Evolutionary conservation across 345 rosid species (phyloP), one percentile per base, ranked within the genome.

Genomic region (Populus tremula): DNA sequence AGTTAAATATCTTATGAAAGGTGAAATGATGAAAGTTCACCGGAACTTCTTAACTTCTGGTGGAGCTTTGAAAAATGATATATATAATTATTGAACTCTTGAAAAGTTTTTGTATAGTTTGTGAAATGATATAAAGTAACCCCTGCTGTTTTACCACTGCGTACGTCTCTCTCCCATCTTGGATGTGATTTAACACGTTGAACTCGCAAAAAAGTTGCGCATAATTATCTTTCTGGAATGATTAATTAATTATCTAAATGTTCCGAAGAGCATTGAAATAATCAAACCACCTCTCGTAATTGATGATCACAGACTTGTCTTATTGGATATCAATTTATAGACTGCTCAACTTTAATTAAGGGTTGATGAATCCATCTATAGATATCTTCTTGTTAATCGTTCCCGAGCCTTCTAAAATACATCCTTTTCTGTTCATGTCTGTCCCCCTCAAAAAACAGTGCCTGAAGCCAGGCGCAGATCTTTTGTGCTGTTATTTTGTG

Each of bases 181-280:
- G 45, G 49, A 29, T 33, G 73, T 81, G 84, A 81, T 78, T 78
- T 74, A 70, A 80, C 77, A 81, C 81, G 53, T 62, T 69, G 76
- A 78, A 76, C 71, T 54, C 47, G 0, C 12, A 23, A 67, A 81
- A 73, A 73, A 56, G 79, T 49, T 82, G 36, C 69, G 14, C 50
- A 17, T 74, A 29, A 25, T 27, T 27, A 27, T 71, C 27, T 45
- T 4, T 63, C 25, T n/a, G 49, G 43, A 59, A 43, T 45, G 20
- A 35, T 38, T 35, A 76, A 35, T 38, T 35, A 76, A 14, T 38
- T 5, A 65, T 36, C n/a, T 31, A 20, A 7, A 49, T 38, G 27
- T 11, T 43, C 81, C 79, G 17, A 35, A 11, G 43, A 65, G 4
- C 29, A 36, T 49, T 63, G 36, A 73, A 64, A 71, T 74, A 56